Evolutionary conservation across 768 basidiomycete species (phyloP), one percentile per base, ranked within the genome.

Genomic region (Mycena chlorophos): DNA sequence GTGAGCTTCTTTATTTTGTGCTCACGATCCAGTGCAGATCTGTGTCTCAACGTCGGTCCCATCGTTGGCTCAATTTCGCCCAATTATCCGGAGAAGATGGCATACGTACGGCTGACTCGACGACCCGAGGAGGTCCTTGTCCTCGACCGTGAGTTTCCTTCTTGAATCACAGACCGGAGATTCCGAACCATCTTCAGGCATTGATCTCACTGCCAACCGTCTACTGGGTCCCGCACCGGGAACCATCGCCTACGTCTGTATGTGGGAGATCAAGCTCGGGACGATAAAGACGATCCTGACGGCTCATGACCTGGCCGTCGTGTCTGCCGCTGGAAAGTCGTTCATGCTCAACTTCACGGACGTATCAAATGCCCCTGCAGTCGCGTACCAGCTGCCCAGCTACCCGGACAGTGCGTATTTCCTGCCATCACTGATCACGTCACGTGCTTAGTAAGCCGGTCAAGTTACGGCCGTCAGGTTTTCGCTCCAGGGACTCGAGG

Each of bases 251-350:
- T 98, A 98, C 65, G 75, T 96, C 4, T 98, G 95, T 66, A 81
- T 97, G 14, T 98, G 96, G 96, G 93, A 96, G 65, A 81, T 95
- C 42, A 73, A 73, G n/a, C 30, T 94, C 17, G 92, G 92, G 5
- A 66, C 76, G 29, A 66, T 91, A 45, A 86, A 83, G 63, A 78
- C 78, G 0, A 65, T 78, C 23, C 57, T 87, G 19, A 80, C 86
- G 2, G 82, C 86, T 6, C 66, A 71, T 16, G 81, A 91, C 60
- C 73, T 73, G 4, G 72, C 75, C 57, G 61, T 80, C 16, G 62
- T 94, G 13, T 67, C 71, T 8, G 77, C 84, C 4, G 84, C 83
- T 20, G 70, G 75, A 3, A 73, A 76, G 34, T 76, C 84, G 0
- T 88, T 97, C 57, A 76, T 77, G 5, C 66, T 85, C 57, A 91